Evolutionary conservation across 1,284 basidiomycete species (phyloP), one percentile per base, ranked within the genome.

Genomic region (Puccinia novopanici): DNA sequence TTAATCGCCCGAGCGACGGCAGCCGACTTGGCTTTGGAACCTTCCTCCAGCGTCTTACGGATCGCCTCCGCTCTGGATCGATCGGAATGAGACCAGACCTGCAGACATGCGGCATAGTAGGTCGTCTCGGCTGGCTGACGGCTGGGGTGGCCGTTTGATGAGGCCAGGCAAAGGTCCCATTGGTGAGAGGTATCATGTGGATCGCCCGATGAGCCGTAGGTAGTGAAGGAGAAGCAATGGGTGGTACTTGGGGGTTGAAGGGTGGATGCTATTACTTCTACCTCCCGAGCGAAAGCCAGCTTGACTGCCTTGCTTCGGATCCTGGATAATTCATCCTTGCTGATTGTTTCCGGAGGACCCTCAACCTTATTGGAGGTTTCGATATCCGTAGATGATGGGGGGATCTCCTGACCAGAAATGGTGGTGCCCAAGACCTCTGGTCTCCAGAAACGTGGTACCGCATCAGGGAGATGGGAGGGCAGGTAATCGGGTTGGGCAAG

Each of bases 71-170:
- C 91, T 75, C 93, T 90, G 84, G 94, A 91, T 2, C 91, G 90
- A 84, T 97, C 94, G 40, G 93, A 94, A 84, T 95, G 93, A 12
- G 92, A 93, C 94, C 93, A 97, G 0, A 96, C 93, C 3, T 93
- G 94, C 74, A 97, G 88, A 82, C 93, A 94, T 48, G 95, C 93
- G 65, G 93, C 94, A 84, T 96, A 90, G 85, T 94, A 96, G 15
- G 91, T 91, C 81, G 85, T 84, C 65, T 86, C 70, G 30, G 68
- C 42, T 57, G 15, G 15, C 40, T n/a, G 34, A 22, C 45, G 10
- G 67, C 50, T 61, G 59, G 37, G 45, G 57, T 50, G 54, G 57
- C 30, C 24, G 34, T 50, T 82, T 10, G 63, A 52, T 48, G 45
- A 55, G n/a, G 65, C 17, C 24, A n/a, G n/a, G 27, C 37, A 45